Evolutionary conservation across 371 early-diverging fungal species (phyloP), one percentile per base, ranked within the genome.

Genomic region (Polyrhizophydium stewartii): DNA sequence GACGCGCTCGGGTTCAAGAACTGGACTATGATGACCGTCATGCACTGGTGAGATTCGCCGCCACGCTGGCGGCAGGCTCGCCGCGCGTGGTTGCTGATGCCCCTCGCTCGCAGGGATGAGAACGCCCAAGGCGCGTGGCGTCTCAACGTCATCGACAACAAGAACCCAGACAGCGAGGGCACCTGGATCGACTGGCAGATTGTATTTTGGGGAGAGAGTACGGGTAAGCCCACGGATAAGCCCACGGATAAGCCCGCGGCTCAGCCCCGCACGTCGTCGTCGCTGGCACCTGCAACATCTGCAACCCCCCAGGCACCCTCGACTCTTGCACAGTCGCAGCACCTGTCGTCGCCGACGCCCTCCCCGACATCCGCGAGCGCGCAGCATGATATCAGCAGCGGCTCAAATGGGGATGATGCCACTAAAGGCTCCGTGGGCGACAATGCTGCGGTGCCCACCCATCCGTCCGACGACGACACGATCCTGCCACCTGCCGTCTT

Each of bases 21-120:
- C 63, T 97, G 97, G 97, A 93, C 91, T n/a, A 90, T 96, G 58
- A 93, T 93, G 92, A 85, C 84, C 40, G 94, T 97, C 35, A 92
- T 89, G 75, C 96, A 96, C 64, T 98, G 98, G 98, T 90, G 75
- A 64, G 79, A 49, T 35, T 21, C 7, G n/a, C 55, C 37, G 64
- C 24, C 19, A 17, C 24, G 37, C n/a, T 46, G 9, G 13, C 53
- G 33, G 24, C 38, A 40, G n/a, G 52, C 58, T 56, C 32, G 30
- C 64, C 55, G 30, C 16, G 46, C 2, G 55, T 59, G 28, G 60
- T 13, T 25, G 12, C 30, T 63, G 49, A 25, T n/a, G 10, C 21
- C 28, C 25, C 7, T 32, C 58, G 24, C 21, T 28, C 43, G n/a
- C 58, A 90, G 92, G 92, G 93, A 89, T 63, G 97, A 96, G 62